Conservation (phyloP, 1,284 basidiomycete genomes). For the Butyriboletus appendiculatus region DNA sequence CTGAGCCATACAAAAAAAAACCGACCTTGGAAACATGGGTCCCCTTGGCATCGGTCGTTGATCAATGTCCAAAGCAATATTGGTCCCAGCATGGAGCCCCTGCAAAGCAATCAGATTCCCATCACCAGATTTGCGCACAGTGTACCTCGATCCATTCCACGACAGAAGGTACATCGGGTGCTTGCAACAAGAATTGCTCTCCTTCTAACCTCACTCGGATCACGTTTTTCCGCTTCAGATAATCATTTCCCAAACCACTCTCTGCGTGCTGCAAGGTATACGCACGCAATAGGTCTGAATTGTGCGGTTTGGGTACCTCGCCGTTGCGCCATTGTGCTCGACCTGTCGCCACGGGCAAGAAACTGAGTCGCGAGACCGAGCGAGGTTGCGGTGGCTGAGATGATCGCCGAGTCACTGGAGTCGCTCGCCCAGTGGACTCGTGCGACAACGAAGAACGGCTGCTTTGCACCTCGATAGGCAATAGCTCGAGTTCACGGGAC, state of each 20-base stretch:
- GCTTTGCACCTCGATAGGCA: slow-evolving; percentile 27
- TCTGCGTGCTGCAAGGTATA: slow-evolving; percentile 93
- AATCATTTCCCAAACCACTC: slow-evolving; percentile 93
- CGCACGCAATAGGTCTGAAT: slow-evolving; percentile 50
- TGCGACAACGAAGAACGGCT: slow-evolving; percentile 26
- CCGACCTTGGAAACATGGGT: slow-evolving; percentile 74
- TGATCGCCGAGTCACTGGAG: slow-evolving; percentile 10
- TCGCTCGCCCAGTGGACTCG: slow-evolving; percentile 16
- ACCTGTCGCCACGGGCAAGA: slow-evolving; percentile 14
- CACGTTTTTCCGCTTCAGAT: slow-evolving; percentile 91
- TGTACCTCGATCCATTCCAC: slow-evolving; percentile 96
- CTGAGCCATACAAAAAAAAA: slow-evolving; percentile 17
- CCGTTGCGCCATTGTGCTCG: slow-evolving; percentile 14
- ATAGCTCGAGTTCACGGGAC: slow-evolving; percentile 24
- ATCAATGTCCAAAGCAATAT: slow-evolving; percentile 91
- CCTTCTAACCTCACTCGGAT: slow-evolving; percentile 93
- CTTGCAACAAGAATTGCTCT: slow-evolving; percentile 96
- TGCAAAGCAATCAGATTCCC: slow-evolving; percentile 33
- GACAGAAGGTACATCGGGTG: slow-evolving; percentile 81
- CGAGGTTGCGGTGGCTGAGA: slow-evolving; percentile 15
- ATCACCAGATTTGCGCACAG: slow-evolving; percentile 11
- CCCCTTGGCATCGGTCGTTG: slow-evolving; percentile 87
- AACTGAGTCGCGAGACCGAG: slow-evolving; percentile 22
- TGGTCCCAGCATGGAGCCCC: slow-evolving; percentile 92
- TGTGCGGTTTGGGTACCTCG: slow-evolving; percentile 43